phyloP scores from a whole-genome alignment of 805 yeast species.

The Kodamaea nitidulidarum region DNA sequence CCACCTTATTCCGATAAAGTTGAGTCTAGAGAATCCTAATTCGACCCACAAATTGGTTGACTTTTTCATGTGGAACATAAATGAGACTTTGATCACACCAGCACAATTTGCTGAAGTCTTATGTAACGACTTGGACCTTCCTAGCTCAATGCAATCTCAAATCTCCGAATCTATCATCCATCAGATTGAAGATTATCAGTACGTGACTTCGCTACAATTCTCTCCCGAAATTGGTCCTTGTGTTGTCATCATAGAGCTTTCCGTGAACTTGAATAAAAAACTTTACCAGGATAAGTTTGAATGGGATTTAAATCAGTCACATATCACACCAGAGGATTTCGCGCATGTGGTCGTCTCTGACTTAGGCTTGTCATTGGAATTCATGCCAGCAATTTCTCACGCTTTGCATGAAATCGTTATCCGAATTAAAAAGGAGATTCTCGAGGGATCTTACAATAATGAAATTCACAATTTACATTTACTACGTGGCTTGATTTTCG shows the following conservation, averaged over 20 bases:
- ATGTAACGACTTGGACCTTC: conserved; percentile 80
- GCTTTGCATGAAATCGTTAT: conserved; percentile 77
- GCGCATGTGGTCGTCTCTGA: conserved; percentile 81
- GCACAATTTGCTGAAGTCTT: conserved; percentile 70
- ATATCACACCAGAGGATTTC: conserved; percentile 75
- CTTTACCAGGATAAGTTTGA: conserved; percentile 90
- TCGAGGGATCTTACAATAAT: conserved; percentile 51
- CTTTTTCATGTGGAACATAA: conserved; percentile 69
- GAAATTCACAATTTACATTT: conserved; percentile 43
- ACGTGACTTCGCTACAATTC: conserved; percentile 58
- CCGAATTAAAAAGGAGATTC: conserved; percentile 73
- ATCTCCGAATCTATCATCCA: conserved; percentile 69
- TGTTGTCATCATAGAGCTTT: conserved; percentile 69
- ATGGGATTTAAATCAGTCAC: conserved; percentile 68
- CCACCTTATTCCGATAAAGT: conserved; percentile 59
- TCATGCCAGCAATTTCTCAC: conserved; percentile 84
- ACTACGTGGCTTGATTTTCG: conserved; percentile 40
- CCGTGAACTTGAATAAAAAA: conserved; percentile 77
- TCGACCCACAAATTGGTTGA: conserved; percentile 50
- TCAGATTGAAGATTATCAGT: conserved; percentile 74
- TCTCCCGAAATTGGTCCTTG: conserved; percentile 47
- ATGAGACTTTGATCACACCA: conserved; percentile 65
- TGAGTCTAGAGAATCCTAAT: conserved; percentile 57
- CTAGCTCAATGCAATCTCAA: conserved; percentile 56
- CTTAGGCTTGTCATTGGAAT: conserved; percentile 79